Conservation (phyloP, 192 early-diverging fungal genomes). For the Entomortierella parvispora region DNA sequence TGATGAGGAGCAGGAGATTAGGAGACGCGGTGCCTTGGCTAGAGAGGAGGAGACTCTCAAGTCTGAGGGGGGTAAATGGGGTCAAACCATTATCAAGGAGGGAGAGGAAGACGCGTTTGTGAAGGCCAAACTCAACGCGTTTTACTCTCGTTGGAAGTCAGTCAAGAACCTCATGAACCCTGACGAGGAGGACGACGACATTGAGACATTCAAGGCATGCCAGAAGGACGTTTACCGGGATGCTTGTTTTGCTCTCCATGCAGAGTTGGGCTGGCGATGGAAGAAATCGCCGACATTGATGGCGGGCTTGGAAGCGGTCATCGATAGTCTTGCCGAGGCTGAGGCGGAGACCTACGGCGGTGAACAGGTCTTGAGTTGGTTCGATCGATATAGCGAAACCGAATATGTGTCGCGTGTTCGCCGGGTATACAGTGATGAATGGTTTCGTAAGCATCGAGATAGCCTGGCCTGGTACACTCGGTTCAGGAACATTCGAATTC, state of each 20-base stretch:
- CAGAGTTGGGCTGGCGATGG: conserved; percentile 39
- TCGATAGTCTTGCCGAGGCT: conserved; percentile 10
- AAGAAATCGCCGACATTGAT: conserved; percentile 34
- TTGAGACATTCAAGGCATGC: conserved; percentile 17
- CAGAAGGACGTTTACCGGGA: conserved; percentile 8
- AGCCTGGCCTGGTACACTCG: conserved; percentile 15
- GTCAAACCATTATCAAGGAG: conserved; percentile 7
- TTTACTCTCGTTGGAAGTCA: conserved; percentile 27
- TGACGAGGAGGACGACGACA: conserved; percentile 14
- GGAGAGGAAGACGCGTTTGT: conserved; percentile 29
- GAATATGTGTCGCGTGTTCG: conserved; percentile 5
- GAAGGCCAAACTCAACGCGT: conserved; percentile 9
- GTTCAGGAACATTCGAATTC: conserved; percentile 14
- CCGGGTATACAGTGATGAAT: conserved; percentile 3
- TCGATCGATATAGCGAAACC: not conserved
- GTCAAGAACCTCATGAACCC: conserved; percentile 25
- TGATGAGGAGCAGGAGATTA: conserved; percentile 23
- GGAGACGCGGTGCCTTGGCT: conserved; percentile 3
- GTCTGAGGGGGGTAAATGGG: conserved; percentile 26
- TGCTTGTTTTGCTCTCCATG: not conserved
- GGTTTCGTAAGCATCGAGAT: conserved; percentile 15
- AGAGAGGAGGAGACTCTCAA: conserved; percentile 3
- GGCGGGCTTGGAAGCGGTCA: conserved; percentile 7
- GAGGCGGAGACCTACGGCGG: conserved; percentile 8
- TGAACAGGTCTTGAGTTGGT: conserved; percentile 30